A percentile compares a stretch with the other conserved stretches of the same genome.
These are phyloP conservation scores for Capsicum rhomboideum DNA, from an alignment of 257 asterid species.

Conservation along the genomic window DNA sequence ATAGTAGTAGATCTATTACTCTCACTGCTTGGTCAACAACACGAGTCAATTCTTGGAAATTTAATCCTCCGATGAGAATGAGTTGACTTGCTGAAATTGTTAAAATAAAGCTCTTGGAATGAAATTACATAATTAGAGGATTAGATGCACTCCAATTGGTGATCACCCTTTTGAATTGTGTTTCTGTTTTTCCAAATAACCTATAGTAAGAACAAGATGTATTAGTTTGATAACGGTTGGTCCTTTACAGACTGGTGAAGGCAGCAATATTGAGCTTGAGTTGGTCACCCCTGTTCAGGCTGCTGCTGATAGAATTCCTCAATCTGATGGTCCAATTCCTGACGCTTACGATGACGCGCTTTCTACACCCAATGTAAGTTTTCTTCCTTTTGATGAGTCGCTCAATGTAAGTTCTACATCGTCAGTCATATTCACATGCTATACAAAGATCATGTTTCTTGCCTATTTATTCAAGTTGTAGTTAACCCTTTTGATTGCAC, in stretches of 20 bases:
- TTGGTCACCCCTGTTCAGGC: constrained; percentile 12
- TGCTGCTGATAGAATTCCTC: constrained; percentile 45
- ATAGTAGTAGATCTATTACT: not conserved
- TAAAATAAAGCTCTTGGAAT: not conserved
- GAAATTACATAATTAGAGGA: not conserved
- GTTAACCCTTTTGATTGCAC: not conserved
- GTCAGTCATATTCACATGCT: not conserved
- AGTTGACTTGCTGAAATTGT: not conserved
- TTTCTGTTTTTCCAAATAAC: not conserved
- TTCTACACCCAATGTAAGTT: constrained; percentile 83
- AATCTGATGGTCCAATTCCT: constrained; percentile 78
- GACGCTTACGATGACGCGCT: constrained; percentile 84
- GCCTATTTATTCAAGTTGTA: not conserved
- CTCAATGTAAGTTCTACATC: not conserved
- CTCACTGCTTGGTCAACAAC: too few species aligned
- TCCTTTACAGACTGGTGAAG: constrained; percentile 36
- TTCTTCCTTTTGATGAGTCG: not conserved
- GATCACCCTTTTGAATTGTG: not conserved
- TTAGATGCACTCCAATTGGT: not conserved
- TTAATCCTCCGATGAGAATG: too few species aligned
- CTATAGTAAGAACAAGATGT: not conserved
- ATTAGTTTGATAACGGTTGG: not conserved
- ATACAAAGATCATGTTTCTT: not conserved
- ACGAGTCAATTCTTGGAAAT: too few species aligned
- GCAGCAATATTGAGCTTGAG: constrained; percentile 12